Evolutionary conservation across 1,284 basidiomycete genomes (phyloP).

Genomic region (Apiotrichum laibachii): DNA sequence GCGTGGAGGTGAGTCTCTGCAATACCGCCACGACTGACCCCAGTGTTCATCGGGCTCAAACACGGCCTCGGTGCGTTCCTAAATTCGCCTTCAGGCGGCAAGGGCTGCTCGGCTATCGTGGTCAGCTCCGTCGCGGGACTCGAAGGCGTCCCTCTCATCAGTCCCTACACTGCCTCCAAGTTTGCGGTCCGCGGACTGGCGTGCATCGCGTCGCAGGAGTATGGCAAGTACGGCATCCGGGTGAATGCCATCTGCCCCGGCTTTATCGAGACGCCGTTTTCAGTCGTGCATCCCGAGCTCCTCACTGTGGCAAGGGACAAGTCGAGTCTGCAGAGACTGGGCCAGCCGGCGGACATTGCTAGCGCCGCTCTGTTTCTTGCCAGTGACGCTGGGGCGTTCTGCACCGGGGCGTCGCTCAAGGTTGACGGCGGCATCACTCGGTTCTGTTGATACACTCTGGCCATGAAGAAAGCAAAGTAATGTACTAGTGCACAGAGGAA

Average conservation of each 20-base stretch:
- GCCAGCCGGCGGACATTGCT: constrained; percentile 34
- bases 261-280: constrained; percentile 25
- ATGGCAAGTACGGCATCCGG: constrained; percentile 32
- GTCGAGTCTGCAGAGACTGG: constrained; percentile 23
- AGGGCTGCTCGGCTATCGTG: constrained; percentile 30
- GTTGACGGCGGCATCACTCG: constrained; percentile 29
- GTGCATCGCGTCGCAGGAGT: constrained; percentile 28
- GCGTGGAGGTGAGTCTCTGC: constrained; percentile 15
- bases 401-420: constrained; percentile 27
- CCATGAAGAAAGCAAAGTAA: too few relatives aligned
- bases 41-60: constrained; percentile 32
- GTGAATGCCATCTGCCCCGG: constrained; percentile 34
- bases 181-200: constrained; percentile 34
- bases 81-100: constrained; percentile 19
- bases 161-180: constrained; percentile 33
- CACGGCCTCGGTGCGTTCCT: constrained; percentile 27
- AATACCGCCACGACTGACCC: background rate
- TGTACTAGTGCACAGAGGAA: too few relatives aligned
- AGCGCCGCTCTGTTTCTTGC: constrained; percentile 29
- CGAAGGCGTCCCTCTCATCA: constrained; percentile 33
- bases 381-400: constrained; percentile 25
- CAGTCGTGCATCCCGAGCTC: constrained; percentile 12
- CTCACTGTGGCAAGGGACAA: constrained; percentile 11
- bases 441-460: background rate
- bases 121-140: constrained; percentile 31